phyloP scores from a whole-genome alignment of 192 early-diverging fungal species.

The Obelidium mucronatum region DNA sequence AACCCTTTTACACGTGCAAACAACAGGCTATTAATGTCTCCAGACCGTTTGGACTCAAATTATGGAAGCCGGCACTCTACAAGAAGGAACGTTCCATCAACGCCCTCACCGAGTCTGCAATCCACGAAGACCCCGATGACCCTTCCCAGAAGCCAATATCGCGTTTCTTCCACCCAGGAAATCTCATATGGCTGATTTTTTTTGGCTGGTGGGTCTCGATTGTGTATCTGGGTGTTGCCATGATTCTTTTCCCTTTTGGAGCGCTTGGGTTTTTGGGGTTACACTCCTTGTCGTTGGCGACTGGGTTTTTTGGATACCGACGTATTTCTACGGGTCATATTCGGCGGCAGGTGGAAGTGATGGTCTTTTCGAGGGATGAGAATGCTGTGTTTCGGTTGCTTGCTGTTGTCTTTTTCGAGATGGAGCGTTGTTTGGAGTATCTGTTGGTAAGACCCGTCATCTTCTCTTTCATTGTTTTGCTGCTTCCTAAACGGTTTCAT shows the following conservation, averaged over 20 bases:
- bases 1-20: too few species aligned
- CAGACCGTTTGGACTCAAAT: constrained; percentile 92
- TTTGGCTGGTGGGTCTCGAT: constrained; percentile 91
- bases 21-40: constrained; percentile 53
- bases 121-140: constrained; percentile 73
- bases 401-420: constrained; percentile 17
- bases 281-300: neutral
- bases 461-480: too few species aligned
- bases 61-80: constrained; percentile 99
- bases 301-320: neutral
- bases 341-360: constrained; percentile 10
- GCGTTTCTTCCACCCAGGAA: constrained; percentile 82
- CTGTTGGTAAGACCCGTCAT: constrained; percentile 31
- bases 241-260: constrained; percentile 59
- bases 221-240: constrained; percentile 67
- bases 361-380: constrained; percentile 61
- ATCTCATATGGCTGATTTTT: constrained; percentile 84
- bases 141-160: constrained; percentile 48
- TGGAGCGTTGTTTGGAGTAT: constrained; percentile 24
- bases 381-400: neutral
- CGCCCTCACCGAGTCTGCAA: constrained; percentile 76
- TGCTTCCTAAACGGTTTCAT: neutral
- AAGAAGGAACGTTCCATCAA: constrained; percentile 90
- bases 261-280: constrained; percentile 42
- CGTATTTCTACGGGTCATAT: constrained; percentile 1